These are phyloP conservation scores for Corymbia citriodora DNA, from an alignment of 441 rosid genomes.

Conservation along the genomic window DNA sequence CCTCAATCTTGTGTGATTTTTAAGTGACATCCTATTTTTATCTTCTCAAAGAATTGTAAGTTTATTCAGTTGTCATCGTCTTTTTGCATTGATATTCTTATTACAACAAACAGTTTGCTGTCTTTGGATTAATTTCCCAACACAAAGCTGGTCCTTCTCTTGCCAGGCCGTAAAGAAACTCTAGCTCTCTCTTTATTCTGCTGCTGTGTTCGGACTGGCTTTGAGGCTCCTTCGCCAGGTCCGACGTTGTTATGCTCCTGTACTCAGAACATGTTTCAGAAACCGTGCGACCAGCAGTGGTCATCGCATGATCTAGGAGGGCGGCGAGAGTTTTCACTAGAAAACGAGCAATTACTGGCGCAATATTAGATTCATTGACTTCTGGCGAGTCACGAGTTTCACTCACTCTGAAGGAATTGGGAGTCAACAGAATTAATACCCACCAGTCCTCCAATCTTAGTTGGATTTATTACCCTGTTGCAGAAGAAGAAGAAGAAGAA, in stretches of 20 bases:
- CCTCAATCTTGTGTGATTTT: no score
- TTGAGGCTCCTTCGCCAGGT: rapidly evolving
- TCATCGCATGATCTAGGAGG: neutral
- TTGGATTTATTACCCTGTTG: neutral
- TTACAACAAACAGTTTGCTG: no score
- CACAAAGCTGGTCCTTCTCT: no score
- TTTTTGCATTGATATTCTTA: no score
- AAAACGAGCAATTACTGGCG: neutral
- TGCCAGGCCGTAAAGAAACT: no score
- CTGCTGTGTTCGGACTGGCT: no score
- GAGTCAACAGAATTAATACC: neutral
- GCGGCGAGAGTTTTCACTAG: neutral
- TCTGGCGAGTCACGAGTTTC: neutral
- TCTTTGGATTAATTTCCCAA: no score
- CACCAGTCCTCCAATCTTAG: neutral
- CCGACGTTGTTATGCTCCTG: neutral
- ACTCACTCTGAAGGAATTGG: neutral
- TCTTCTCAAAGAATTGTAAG: no score
- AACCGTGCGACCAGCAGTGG: neutral
- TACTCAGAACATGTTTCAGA: neutral
- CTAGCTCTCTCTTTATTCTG: no score
- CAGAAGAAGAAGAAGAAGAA: neutral
- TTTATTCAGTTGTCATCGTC: no score
- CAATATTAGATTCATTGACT: neutral
- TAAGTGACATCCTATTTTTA: no score